Conservation (phyloP, 2,329 filamentous ascomycete genomes). For the Alternaria arborescens region DNA sequence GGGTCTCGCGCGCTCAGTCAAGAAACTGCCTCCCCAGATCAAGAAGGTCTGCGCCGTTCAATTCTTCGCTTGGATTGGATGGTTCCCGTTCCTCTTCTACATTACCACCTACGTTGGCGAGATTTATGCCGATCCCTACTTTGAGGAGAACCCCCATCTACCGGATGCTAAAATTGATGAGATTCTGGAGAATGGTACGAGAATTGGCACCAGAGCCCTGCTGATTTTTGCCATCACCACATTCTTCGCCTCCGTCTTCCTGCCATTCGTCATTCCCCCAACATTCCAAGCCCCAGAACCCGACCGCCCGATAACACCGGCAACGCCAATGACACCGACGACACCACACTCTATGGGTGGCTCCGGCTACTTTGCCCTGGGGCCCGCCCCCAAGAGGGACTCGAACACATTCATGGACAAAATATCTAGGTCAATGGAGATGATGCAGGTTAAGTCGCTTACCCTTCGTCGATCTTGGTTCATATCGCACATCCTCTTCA, state of each 20-base stretch:
- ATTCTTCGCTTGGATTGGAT: slow-evolving; percentile 87
- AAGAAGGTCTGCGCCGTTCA: slow-evolving; percentile 73
- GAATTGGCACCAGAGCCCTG: slow-evolving; percentile 87
- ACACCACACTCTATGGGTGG: slow-evolving; percentile 45
- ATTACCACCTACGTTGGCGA: slow-evolving; percentile 93
- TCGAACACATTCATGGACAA: slow-evolving; percentile 35
- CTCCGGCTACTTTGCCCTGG: slow-evolving; percentile 46
- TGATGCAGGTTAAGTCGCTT: slow-evolving; percentile 79
- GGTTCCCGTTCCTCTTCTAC: slow-evolving; percentile 96
- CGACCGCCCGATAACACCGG: slow-evolving; percentile 51
- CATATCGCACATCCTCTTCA: slow-evolving; percentile 83
- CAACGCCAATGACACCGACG: slow-evolving; percentile 48
- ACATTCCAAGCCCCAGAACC: slow-evolving; percentile 68
- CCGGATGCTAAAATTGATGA: slow-evolving; percentile 76
- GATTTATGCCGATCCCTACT: slow-evolving; percentile 85
- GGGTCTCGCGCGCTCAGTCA: slow-evolving; percentile 78
- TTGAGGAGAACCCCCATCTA: slow-evolving; percentile 80
- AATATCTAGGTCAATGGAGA: slow-evolving; percentile 58
- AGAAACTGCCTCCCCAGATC: slow-evolving; percentile 81
- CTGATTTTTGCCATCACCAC: slow-evolving; percentile 89
- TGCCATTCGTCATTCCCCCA: slow-evolving; percentile 86
- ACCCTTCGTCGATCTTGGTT: slow-evolving; percentile 92
- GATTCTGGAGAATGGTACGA: slow-evolving; percentile 84
- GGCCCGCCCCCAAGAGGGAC: slow-evolving; percentile 26
- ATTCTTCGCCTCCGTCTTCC: slow-evolving; percentile 78